These are phyloP conservation scores for Pseudozyma hubeiensis DNA, from an alignment of 1,284 basidiomycete genomes.

Conservation along the genomic window DNA sequence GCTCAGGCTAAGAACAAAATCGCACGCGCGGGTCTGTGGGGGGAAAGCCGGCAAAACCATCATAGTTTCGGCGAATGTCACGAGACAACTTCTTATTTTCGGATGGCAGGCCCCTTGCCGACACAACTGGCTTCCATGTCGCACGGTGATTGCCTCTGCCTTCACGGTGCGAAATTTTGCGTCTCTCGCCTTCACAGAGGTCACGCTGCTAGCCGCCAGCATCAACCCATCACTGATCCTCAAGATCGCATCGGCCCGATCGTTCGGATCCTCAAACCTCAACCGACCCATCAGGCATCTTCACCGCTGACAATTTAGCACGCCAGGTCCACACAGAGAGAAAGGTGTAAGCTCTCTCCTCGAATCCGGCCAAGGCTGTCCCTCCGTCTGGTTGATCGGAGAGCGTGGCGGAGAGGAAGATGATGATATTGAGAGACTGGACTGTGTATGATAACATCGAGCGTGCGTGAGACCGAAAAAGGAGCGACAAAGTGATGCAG, in stretches of 20 bases:
- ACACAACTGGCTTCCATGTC: too few species aligned
- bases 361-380: background rate
- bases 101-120: too few species aligned
- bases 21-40: too few species aligned
- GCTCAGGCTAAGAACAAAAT: too few species aligned
- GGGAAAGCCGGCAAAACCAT: background rate
- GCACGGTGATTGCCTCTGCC: too few species aligned
- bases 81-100: constrained; percentile 12
- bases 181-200: too few species aligned
- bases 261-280: too few species aligned
- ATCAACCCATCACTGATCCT: too few species aligned
- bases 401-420: constrained; percentile 3
- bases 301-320: background rate
- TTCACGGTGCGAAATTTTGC: too few species aligned
- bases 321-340: background rate
- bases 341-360: background rate
- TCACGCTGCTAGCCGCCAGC: too few species aligned
- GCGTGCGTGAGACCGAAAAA: background rate
- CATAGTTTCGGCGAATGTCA: constrained; percentile 15
- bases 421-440: constrained; percentile 1
- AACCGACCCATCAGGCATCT: background rate
- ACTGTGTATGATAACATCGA: background rate
- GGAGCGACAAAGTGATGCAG: background rate
- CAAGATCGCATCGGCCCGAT: too few species aligned
- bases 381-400: background rate